A percentile compares a stretch with the other conserved stretches of the same genome.
These are phyloP conservation scores for Fusarium pininemorale DNA, from an alignment of 2,329 filamentous ascomycete species.

Conservation along the genomic window DNA sequence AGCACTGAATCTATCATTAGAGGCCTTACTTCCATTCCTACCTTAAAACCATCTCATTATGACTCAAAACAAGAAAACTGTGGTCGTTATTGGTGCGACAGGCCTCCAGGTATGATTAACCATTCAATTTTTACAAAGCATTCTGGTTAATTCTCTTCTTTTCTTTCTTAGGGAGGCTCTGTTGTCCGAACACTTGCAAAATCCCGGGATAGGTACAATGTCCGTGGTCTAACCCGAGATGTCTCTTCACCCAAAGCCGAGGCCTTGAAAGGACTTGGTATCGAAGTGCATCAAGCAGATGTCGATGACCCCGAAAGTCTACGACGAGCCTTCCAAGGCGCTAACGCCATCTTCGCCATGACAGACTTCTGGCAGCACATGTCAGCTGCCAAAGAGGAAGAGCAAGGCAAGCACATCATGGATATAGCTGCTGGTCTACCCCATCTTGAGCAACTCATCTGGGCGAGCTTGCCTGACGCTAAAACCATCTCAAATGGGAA, in stretches of 20 bases:
- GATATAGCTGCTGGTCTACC: background rate
- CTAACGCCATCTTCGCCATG: background rate
- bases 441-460: background rate
- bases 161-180: background rate
- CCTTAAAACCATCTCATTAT: background rate
- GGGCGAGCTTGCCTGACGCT: background rate
- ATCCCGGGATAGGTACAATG: background rate
- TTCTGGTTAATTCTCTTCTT: rapidly evolving
- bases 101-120: background rate
- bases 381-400: background rate
- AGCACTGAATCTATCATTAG: no score
- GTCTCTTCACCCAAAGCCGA: background rate
- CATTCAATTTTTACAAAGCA: rapidly evolving
- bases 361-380: constrained; percentile 11
- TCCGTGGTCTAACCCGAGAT: background rate
- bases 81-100: background rate
- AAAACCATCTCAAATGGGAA: background rate
- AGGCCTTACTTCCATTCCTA: rapidly evolving
- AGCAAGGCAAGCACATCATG: background rate
- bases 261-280: background rate
- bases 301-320: background rate
- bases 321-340: background rate
- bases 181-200: background rate
- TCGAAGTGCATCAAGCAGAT: background rate
- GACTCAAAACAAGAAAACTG: background rate